Percentiles rank a stretch among this genome's conserved stretches.
These are phyloP conservation scores for Boechera retrofracta DNA, from an alignment of 345 rosid species.

Conservation along the genomic window DNA sequence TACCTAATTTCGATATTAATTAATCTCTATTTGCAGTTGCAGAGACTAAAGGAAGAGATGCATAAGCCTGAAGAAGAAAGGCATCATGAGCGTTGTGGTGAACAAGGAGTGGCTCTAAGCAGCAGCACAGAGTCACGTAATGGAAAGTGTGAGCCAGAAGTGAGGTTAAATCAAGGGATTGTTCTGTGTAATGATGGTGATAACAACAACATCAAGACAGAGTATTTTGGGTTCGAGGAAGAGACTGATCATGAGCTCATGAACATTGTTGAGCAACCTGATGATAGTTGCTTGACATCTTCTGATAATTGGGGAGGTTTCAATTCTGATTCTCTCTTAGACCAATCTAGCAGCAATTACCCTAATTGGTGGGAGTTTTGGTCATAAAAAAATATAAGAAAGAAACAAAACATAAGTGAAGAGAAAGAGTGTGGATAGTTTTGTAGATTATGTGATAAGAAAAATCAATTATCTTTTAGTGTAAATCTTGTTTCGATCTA, in stretches of 20 bases:
- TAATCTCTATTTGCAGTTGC: conserved; percentile 52
- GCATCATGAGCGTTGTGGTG: conserved; percentile 26
- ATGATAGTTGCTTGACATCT: conserved; percentile 50
- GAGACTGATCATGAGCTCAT: conserved; percentile 41
- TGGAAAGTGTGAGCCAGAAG: conserved; percentile 47
- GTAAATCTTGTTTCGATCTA: not conserved
- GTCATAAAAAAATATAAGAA: conserved; percentile 40
- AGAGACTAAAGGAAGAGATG: conserved; percentile 53
- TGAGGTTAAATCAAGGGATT: conserved; percentile 33
- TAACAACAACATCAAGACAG: conserved; percentile 32
- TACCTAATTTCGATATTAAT: not conserved
- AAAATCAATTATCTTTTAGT: not conserved
- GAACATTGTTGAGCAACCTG: conserved; percentile 47
- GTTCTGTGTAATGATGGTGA: conserved; percentile 25
- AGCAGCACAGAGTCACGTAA: conserved; percentile 44
- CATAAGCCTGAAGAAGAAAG: conserved; percentile 39
- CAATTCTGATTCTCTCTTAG: conserved; percentile 49
- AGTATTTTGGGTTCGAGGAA: conserved; percentile 41
- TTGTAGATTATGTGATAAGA: conserved; percentile 5
- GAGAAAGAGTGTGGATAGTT: not conserved
- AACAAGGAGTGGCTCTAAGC: conserved; percentile 40
- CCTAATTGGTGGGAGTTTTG: conserved; percentile 60
- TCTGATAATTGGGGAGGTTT: conserved; percentile 55
- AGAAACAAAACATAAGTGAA: not conserved
- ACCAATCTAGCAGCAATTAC: conserved; percentile 50